phyloP scores from a whole-genome alignment of 805 yeast species.

The Saccharomycopsis sp. region DNA sequence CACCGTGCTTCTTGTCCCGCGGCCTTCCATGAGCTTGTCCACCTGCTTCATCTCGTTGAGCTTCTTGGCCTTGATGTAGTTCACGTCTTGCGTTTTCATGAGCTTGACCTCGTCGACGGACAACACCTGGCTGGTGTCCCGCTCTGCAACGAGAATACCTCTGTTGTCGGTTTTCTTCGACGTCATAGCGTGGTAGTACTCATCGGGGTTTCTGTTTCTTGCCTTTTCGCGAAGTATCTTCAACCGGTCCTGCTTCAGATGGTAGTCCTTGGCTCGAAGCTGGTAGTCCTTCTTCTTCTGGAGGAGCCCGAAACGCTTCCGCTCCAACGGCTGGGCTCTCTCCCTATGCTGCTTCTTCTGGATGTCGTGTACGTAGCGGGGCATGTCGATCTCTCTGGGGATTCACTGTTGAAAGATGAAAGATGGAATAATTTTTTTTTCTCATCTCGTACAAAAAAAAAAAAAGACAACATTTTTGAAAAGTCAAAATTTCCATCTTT shows the following conservation, averaged over 20 bases:
- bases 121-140: slow-evolving; percentile 43
- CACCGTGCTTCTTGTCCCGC: slow-evolving; percentile 29
- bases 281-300: slow-evolving; percentile 88
- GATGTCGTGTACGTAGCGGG: slow-evolving; percentile 74
- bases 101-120: slow-evolving; percentile 70
- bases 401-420: too few species aligned
- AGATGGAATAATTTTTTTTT: too few species aligned
- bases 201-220: slow-evolving; percentile 78
- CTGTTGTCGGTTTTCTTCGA: slow-evolving; percentile 53
- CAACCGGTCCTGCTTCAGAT: slow-evolving; percentile 48
- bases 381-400: slow-evolving; percentile 53
- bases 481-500: neutral
- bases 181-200: slow-evolving; percentile 92
- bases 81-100: slow-evolving; percentile 83
- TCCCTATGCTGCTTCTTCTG: slow-evolving; percentile 96
- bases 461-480: neutral
- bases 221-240: slow-evolving; percentile 70
- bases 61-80: slow-evolving; percentile 71
- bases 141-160: slow-evolving; percentile 60
- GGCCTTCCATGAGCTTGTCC: slow-evolving; percentile 35
- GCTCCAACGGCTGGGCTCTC: slow-evolving; percentile 73
- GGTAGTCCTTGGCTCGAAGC: slow-evolving; percentile 60
- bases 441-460: neutral
- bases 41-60: slow-evolving; percentile 60
- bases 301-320: slow-evolving; percentile 71